Conservation (phyloP, 106 monocot species). For the Allium sativum region DNA sequence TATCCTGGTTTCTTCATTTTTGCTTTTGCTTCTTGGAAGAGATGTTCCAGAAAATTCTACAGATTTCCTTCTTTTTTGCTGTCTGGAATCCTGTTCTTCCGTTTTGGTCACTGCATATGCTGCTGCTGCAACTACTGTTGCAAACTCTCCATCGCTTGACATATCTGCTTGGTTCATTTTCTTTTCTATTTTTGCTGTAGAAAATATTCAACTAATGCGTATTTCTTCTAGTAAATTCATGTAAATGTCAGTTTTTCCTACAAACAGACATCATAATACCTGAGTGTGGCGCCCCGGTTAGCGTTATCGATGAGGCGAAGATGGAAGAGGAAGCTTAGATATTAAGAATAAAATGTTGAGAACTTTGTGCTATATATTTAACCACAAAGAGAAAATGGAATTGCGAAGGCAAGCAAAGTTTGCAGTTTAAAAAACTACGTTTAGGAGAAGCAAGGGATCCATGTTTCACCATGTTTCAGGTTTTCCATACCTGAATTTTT, state of each 20-base stretch:
- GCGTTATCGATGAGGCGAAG: neutral
- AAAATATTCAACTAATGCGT: no score
- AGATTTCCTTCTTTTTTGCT: constrained; percentile 4
- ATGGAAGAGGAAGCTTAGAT: no score
- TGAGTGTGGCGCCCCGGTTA: neutral
- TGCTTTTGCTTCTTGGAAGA: constrained; percentile 10
- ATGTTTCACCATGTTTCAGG: constrained; percentile 1
- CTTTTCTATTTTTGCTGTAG: neutral
- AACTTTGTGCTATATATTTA: neutral
- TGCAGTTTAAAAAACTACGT: neutral
- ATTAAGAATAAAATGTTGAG: neutral
- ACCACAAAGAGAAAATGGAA: neutral
- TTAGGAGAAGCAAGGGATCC: constrained; percentile 7
- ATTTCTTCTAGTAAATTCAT: no score
- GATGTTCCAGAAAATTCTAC: neutral
- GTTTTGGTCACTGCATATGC: constrained; percentile 16
- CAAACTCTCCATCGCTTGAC: constrained; percentile 19
- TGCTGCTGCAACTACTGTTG: constrained; percentile 11
- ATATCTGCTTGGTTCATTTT: constrained; percentile 12
- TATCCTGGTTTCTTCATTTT: constrained; percentile 12
- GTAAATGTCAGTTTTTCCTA: no score
- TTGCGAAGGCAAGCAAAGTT: constrained; percentile 11
- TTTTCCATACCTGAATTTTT: neutral
- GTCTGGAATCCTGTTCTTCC: constrained; percentile 3
- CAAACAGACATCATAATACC: neutral